phyloP scores from a whole-genome alignment of 2,329 filamentous ascomycete genomes.

The Talaromyces sp. region DNA sequence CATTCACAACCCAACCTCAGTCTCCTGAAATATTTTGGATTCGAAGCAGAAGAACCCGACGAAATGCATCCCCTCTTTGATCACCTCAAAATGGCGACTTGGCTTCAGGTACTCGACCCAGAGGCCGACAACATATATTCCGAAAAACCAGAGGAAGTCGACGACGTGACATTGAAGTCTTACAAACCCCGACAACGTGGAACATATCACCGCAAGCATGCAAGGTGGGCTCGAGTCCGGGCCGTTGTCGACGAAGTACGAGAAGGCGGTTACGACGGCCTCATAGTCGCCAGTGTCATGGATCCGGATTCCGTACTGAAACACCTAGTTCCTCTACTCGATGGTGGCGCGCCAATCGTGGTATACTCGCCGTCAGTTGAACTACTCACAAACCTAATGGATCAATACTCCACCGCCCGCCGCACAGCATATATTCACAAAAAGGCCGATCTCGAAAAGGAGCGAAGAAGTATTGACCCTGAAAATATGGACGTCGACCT shows the following conservation, averaged over 20 bases:
- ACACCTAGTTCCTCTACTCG: slow-evolving; percentile 73
- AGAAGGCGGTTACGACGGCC: slow-evolving; percentile 74
- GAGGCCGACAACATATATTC: slow-evolving; percentile 71
- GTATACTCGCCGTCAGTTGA: slow-evolving; percentile 83
- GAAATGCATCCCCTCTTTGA: slow-evolving; percentile 74
- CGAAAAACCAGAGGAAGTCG: slow-evolving; percentile 60
- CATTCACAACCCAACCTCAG: slow-evolving; percentile 82
- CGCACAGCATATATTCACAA: slow-evolving; percentile 66
- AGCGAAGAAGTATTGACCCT: slow-evolving; percentile 32
- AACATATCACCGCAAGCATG: slow-evolving; percentile 83
- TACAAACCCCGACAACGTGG: slow-evolving; percentile 82
- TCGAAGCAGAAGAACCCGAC: slow-evolving; percentile 65
- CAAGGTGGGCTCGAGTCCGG: slow-evolving; percentile 72
- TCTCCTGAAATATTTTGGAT: slow-evolving; percentile 85
- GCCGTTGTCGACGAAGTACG: slow-evolving; percentile 73
- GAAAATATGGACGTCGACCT: slow-evolving; percentile 23
- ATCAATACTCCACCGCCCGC: slow-evolving; percentile 79
- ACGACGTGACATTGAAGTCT: slow-evolving; percentile 61
- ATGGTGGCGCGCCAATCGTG: slow-evolving; percentile 78
- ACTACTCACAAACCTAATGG: slow-evolving; percentile 71
- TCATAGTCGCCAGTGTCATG: slow-evolving; percentile 80
- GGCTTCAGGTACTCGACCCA: slow-evolving; percentile 85
- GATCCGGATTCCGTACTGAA: slow-evolving; percentile 74
- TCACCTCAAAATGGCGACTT: slow-evolving; percentile 80
- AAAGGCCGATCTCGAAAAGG: slow-evolving; percentile 32